Evolutionary conservation across 2,329 filamentous ascomycete genomes (phyloP).

Genomic region (Fusarium pininemorale): DNA sequence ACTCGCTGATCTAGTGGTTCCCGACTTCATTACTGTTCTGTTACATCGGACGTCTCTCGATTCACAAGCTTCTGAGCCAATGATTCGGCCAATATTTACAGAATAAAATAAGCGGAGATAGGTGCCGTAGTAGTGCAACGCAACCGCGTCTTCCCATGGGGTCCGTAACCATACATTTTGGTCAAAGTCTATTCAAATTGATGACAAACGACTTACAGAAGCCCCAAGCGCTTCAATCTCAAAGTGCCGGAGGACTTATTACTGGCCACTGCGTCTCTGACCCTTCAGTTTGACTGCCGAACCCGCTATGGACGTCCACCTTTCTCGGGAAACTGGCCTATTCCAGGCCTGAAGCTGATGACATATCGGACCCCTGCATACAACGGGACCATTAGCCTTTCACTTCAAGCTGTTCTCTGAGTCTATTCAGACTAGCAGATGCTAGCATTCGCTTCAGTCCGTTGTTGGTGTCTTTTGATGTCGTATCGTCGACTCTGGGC

Average conservation of each 20-base stretch:
- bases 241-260: constrained; percentile 1
- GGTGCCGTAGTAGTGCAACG: neutral
- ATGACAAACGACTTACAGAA: neutral
- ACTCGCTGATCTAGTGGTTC: neutral
- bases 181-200: neutral
- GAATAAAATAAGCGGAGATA: neutral
- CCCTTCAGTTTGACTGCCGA: constrained; percentile 23
- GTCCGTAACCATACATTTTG: neutral
- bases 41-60: neutral
- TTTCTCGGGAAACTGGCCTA: constrained; percentile 4
- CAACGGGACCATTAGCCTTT: neutral
- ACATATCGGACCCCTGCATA: constrained; percentile 25
- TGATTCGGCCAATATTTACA: neutral
- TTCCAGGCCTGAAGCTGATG: constrained; percentile 18
- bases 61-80: neutral
- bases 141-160: neutral
- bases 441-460: neutral
- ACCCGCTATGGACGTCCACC: constrained; percentile 5
- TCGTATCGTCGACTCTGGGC: neutral
- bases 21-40: neutral
- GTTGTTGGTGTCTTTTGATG: neutral
- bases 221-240: neutral
- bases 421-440: neutral
- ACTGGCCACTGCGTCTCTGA: neutral
- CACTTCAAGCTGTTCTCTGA: neutral